phyloP scores from a whole-genome alignment of 495 filamentous ascomycete genomes.

The Saxispiralis lemnorum region DNA sequence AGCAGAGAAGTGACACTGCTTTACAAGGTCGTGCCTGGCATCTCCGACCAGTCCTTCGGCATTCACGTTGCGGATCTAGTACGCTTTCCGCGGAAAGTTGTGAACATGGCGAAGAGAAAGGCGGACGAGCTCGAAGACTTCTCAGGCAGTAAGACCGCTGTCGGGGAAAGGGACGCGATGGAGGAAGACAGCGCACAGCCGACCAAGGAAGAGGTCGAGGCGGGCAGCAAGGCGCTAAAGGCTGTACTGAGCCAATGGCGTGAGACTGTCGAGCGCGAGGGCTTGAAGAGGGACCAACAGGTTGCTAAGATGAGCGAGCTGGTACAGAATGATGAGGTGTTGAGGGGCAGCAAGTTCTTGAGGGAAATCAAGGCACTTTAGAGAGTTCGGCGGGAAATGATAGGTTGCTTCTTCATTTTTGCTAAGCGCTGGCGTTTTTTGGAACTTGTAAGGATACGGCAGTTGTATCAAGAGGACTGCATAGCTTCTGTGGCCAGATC shows the following conservation, averaged over 20 bases:
- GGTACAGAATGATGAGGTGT: conserved; percentile 48
- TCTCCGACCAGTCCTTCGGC: conserved; percentile 93
- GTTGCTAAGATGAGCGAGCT: conserved; percentile 61
- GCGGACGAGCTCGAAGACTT: conserved; percentile 97
- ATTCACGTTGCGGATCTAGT: conserved; percentile 98
- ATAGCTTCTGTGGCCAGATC: too few species aligned
- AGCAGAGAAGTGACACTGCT: conserved; percentile 78
- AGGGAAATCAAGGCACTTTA: conserved; percentile 68
- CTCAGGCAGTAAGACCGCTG: conserved; percentile 29
- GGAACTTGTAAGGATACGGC: too few species aligned
- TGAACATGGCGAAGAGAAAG: conserved; percentile 96
- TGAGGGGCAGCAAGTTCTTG: conserved; percentile 77
- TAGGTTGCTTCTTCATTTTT: too few species aligned
- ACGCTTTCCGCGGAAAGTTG: conserved; percentile 91
- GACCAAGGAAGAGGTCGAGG: conserved; percentile 71
- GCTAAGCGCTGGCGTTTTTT: too few species aligned
- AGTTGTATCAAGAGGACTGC: too few species aligned
- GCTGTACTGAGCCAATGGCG: conserved; percentile 80
- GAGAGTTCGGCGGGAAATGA: not conserved
- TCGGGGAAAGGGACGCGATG: conserved; percentile 34
- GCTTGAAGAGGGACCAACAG: conserved; percentile 60
- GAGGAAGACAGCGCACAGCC: conserved; percentile 33
- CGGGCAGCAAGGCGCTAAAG: conserved; percentile 77
- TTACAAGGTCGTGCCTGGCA: conserved; percentile 86
- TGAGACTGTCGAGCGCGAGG: conserved; percentile 47